Conservation (phyloP, 306 rosid species). For the Pyrus bretschneideri region DNA sequence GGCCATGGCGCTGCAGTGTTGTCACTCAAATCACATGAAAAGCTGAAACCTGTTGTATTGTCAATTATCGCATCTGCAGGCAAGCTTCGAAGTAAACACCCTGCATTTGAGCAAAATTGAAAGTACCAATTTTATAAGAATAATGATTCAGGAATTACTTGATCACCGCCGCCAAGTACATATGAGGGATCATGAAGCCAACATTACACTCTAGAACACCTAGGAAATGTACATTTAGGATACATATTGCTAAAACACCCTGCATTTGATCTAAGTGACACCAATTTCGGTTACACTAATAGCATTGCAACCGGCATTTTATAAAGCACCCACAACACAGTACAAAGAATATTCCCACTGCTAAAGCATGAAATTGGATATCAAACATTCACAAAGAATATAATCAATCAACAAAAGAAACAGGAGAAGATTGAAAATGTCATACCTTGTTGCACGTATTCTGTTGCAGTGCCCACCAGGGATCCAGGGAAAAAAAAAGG, state of each 20-base stretch:
- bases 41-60: conserved; percentile 73
- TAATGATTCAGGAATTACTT: not conserved
- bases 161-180: not conserved
- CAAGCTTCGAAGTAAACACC: conserved; percentile 91
- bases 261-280: not conserved
- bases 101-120: conserved; percentile 31
- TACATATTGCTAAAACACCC: not conserved
- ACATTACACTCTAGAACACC: not conserved
- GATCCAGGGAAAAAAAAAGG: conserved; percentile 14
- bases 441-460: conserved; percentile 74
- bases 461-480: conserved; percentile 39
- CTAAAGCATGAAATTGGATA: not conserved
- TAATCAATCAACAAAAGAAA: not conserved
- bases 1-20: conserved; percentile 98
- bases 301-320: not conserved
- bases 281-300: not conserved
- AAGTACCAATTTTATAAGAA: not conserved
- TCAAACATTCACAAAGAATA: not conserved
- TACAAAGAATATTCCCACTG: not conserved
- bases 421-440: conserved; percentile 15
- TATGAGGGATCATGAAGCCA: not conserved
- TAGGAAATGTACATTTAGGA: not conserved
- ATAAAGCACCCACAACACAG: not conserved
- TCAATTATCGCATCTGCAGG: conserved; percentile 82
- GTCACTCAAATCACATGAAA: conserved; percentile 89